Percentiles rank a stretch among this genome's conserved stretches.
Conservation (phyloP, 371 early-diverging fungal genomes). For the Mortierella sp. region DNA sequence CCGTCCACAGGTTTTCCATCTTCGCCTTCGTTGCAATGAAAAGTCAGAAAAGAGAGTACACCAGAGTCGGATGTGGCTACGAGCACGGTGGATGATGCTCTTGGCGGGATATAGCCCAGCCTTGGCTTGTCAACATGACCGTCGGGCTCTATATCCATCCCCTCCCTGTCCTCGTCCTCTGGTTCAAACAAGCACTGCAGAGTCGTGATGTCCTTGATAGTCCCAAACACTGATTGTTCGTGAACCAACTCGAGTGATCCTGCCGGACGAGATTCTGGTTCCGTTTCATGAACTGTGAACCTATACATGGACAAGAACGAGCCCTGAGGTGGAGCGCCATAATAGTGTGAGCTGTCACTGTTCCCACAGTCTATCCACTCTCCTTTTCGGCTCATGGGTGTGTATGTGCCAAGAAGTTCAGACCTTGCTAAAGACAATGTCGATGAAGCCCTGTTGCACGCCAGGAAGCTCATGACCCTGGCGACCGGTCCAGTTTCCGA, state of each 20-base stretch:
- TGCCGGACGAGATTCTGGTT: constrained; percentile 12
- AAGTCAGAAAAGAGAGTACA: constrained; percentile 39
- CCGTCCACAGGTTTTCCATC: neutral
- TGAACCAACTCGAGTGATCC: constrained; percentile 25
- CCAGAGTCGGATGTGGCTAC: constrained; percentile 42
- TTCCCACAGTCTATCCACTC: neutral
- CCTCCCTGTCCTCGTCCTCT: constrained; percentile 1
- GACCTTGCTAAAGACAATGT: constrained; percentile 47
- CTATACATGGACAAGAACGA: constrained; percentile 29
- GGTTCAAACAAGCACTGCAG: constrained; percentile 23
- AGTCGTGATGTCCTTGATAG: constrained; percentile 39
- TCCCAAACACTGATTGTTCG: constrained; percentile 48
- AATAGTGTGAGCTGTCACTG: no score
- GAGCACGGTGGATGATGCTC: constrained; percentile 16
- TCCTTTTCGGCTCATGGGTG: neutral
- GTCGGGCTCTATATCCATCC: neutral
- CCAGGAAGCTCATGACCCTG: neutral
- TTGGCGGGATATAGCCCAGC: constrained; percentile 24
- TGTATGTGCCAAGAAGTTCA: neutral
- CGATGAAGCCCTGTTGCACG: no score
- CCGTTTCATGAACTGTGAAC: constrained; percentile 14
- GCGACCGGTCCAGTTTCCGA: constrained; percentile 34
- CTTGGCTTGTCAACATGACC: constrained; percentile 6
- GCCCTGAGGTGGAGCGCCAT: constrained; percentile 18
- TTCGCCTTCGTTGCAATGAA: constrained; percentile 3